These are phyloP conservation scores for Pythium coloratum DNA, from an alignment of 352 stramenopile species.

Conservation along the genomic window DNA sequence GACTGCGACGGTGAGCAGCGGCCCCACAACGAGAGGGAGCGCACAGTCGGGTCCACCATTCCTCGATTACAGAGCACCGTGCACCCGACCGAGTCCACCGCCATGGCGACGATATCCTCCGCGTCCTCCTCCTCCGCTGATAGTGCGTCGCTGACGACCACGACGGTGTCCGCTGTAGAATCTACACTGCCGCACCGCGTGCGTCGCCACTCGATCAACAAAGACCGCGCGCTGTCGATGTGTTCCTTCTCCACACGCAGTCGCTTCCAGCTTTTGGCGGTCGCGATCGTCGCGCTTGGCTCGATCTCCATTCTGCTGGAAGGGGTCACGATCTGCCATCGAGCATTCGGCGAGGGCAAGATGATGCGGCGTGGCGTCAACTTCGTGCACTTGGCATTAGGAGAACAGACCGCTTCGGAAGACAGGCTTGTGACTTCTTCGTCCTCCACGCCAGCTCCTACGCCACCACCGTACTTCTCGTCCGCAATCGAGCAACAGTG, in stretches of 20 bases:
- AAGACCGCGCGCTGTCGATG: background rate
- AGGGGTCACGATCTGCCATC: background rate
- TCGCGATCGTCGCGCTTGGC: slow-evolving; percentile 3
- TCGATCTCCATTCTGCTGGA: slow-evolving; percentile 2
- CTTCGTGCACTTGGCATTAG: slow-evolving; percentile 6
- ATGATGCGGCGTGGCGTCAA: slow-evolving; percentile 11
- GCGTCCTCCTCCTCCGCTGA: too few species aligned
- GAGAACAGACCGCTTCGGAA: background rate
- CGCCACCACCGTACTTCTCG: background rate
- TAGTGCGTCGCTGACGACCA: too few species aligned
- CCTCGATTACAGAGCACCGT: too few species aligned
- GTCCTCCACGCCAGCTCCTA: background rate
- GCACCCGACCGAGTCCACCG: too few species aligned
- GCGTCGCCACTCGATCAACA: background rate
- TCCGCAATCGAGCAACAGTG: slow-evolving; percentile 2
- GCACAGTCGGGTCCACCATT: too few species aligned
- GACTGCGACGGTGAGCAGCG: too few species aligned
- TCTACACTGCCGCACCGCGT: background rate
- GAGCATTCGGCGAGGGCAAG: background rate
- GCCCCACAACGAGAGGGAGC: too few species aligned
- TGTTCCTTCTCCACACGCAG: background rate
- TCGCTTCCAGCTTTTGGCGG: slow-evolving; percentile 3
- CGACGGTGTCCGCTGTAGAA: background rate
- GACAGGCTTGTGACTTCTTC: too few species aligned
- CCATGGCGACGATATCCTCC: background rate